These are phyloP conservation scores for Irpex sp. DNA, from an alignment of 1,284 basidiomycete species.

Conservation along the genomic window DNA sequence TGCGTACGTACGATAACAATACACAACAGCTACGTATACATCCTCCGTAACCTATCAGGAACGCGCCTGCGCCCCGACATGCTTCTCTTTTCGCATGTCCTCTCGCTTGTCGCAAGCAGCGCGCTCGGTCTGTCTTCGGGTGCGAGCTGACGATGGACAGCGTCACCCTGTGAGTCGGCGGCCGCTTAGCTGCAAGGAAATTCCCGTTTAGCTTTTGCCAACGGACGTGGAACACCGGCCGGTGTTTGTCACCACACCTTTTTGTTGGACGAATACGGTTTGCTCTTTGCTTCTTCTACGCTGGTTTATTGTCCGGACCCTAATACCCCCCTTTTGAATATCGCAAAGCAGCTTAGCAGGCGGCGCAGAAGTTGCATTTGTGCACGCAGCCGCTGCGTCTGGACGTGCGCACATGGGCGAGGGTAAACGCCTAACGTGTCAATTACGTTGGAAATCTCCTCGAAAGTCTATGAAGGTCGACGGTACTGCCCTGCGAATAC, in stretches of 20 bases:
- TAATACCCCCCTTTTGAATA: background rate
- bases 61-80: background rate
- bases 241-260: background rate
- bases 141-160: background rate
- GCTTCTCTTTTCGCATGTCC: background rate
- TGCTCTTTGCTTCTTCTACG: background rate
- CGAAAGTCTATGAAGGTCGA: background rate
- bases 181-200: background rate
- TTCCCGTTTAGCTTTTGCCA: background rate
- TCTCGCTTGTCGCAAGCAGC: background rate
- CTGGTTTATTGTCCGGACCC: background rate
- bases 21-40: background rate
- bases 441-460: background rate
- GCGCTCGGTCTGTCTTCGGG: background rate
- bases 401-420: background rate
- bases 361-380: background rate
- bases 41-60: background rate
- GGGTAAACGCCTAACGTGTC: background rate
- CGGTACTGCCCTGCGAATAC: background rate
- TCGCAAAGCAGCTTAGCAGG: background rate
- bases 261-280: background rate
- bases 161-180: background rate
- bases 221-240: background rate
- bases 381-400: background rate
- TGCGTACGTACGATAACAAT: background rate